Evolutionary conservation across 257 asterid genomes (phyloP), one percentile per base, ranked within the genome.

Genomic region (Fraxinus quadrangulata): DNA sequence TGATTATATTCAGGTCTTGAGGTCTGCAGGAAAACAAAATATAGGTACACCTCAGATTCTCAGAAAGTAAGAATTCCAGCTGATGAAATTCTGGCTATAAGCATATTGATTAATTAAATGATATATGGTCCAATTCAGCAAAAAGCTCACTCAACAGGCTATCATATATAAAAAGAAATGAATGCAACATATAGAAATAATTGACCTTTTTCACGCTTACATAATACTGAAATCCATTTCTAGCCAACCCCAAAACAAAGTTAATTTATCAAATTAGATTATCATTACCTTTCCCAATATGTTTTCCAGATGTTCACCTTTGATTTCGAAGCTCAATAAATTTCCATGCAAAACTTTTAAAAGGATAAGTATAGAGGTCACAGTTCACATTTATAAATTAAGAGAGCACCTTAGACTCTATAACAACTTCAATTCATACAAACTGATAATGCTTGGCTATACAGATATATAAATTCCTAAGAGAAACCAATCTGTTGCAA

Each of bases 1-100:
- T 93, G 94, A 63, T 95, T 95, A 73, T 95, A 95, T 81, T 93
- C 98, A 2, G 99, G 98, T 78, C 99, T 91, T 83, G 99, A 88
- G 70, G 97, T 91, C 99, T 94, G 92, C 78, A 66, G 31, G 72
- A 21, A 14, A 59, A 2, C 11, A 5, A 8, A 59, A 59, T 59
- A n/a, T 21, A 59, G 28, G 67, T 7, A 21, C 67, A 7, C 14
- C 31, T 59, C 67, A 21, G 28, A 23, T 4, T 9, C 67, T 21
- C 67, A 21, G 28, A 23, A n/a, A 59, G 31, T 16, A 59, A 59
- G 67, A 59, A n/a, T 59, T 59, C 13, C 14, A 59, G 67, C 31
- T 21, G 67, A 59, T 42, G 49, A 11, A 23, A 23, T 63, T 24
- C 34, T 24, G 6, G 34, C 26, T 63, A 26, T 63, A 23, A 63